A percentile compares a stretch with the other conserved stretches of the same genome.
Conservation (phyloP, 306 rosid genomes). For the Casuarina equisetifolia region DNA sequence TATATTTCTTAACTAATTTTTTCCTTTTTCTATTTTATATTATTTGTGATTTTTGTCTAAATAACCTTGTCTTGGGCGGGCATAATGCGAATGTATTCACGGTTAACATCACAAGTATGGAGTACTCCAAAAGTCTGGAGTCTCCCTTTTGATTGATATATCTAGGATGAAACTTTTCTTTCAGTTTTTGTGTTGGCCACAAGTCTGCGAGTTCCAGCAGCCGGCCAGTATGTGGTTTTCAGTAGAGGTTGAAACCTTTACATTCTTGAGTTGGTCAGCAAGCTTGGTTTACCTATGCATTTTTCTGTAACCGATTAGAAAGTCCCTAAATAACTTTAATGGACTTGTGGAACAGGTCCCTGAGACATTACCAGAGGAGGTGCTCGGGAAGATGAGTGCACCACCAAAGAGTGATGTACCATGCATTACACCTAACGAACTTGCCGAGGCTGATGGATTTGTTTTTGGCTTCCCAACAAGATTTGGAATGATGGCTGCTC, state of each 20-base stretch:
- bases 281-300: neutral
- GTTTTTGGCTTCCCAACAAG: conserved; percentile 93
- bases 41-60: neutral
- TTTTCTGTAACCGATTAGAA: neutral
- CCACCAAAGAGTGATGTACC: conserved; percentile 87
- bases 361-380: conserved; percentile 71
- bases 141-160: neutral
- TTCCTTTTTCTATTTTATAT: neutral
- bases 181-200: neutral
- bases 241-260: neutral
- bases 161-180: neutral
- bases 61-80: neutral
- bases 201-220: conserved; percentile 2
- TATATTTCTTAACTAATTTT: neutral
- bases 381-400: conserved; percentile 92
- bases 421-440: conserved; percentile 68
- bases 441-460: conserved; percentile 85
- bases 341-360: conserved; percentile 62
- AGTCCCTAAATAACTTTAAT: conserved; percentile 20
- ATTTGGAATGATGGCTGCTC: conserved; percentile 99
- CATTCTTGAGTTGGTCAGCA: neutral
- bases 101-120: neutral
- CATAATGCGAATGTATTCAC: neutral
- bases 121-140: neutral
- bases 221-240: neutral